These are phyloP conservation scores for Kodamaea plutei DNA, from an alignment of 1,139 yeast genomes.

Conservation along the genomic window DNA sequence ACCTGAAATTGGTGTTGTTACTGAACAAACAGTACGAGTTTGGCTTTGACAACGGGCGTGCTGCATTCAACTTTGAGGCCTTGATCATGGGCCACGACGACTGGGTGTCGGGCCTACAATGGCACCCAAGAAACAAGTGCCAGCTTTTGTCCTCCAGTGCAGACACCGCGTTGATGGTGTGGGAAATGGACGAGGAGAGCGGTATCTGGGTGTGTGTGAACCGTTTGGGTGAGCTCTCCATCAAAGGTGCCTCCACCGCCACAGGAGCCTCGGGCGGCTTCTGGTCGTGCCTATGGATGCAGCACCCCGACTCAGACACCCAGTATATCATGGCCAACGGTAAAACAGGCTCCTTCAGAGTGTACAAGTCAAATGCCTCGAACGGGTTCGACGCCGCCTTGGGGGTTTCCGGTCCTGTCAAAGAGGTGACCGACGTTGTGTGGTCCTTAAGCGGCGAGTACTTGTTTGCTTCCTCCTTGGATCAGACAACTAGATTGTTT, in stretches of 20 bases:
- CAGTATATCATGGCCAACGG: constrained; percentile 75
- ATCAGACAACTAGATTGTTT: constrained; percentile 86
- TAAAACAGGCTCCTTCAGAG: constrained; percentile 88
- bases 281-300: constrained; percentile 85
- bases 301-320: constrained; percentile 26
- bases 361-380: constrained; percentile 50
- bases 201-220: constrained; percentile 88
- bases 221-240: constrained; percentile 85
- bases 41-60: constrained; percentile 28
- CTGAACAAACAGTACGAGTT: constrained; percentile 66
- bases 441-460: constrained; percentile 75
- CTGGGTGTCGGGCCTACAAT: constrained; percentile 83
- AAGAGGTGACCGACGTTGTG: constrained; percentile 69
- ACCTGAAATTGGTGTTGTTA: constrained; percentile 49
- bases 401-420: constrained; percentile 75
- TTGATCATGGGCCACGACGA: constrained; percentile 97
- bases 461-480: constrained; percentile 72
- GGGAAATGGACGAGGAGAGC: constrained; percentile 84
- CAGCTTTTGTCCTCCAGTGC: constrained; percentile 83
- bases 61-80: constrained; percentile 79
- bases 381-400: constrained; percentile 49
- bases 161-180: constrained; percentile 91
- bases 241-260: constrained; percentile 96
- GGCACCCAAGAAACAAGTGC: constrained; percentile 63
- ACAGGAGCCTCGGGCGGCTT: constrained; percentile 98